Evolutionary conservation across 1,139 yeast species (phyloP), one percentile per base, ranked within the genome.

Genomic region (Candida smagusa): DNA sequence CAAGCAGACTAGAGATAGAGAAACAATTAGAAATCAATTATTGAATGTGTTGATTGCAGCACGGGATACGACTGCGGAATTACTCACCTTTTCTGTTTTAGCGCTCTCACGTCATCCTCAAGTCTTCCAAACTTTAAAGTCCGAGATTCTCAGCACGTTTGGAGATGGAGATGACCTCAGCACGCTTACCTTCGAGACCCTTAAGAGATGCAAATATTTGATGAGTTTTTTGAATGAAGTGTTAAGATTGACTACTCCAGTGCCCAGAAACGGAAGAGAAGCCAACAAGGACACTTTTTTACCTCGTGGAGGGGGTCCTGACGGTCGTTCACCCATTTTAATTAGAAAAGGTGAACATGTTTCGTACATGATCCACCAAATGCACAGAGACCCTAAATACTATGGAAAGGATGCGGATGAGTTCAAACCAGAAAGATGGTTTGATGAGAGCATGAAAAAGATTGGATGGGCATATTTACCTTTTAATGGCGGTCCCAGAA

Each of bases 401-500:
- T 78, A 73, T 58, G 83, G 82, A 29, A 58, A 66, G 34, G 79
- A 75, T 44, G 68, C 77, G 8, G 38, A 44, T 4, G 70, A 52
- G 33, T 75, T 70, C 57, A 61, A 61, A 34, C 81, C 81, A 4
- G 79, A 73, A 43, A 63, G 79, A 45, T 74, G 79, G 79, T 56
- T 56, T 37, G 66, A 61, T 41, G 60, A 60, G 28, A 45, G 48
- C 22, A 54, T 59, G 19, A 54, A 53, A 38, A 65, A 61, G 43
- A 49, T 61, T 40, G 73, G 72, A 12, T 77, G 80, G 80, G 74
- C 71, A 9, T 76, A 59, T 51, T 52, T 76, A 23, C 80, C 81
- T 6, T 76, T 75, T 59, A 77, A 77, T 47, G 82, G 81, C 34
- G 82, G 82, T 6, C 81, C 82, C 23, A 60, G 82, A 40, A 75